These are phyloP conservation scores for Schwanniomyces etchellsii DNA, from an alignment of 1,139 yeast species.

Conservation along the genomic window DNA sequence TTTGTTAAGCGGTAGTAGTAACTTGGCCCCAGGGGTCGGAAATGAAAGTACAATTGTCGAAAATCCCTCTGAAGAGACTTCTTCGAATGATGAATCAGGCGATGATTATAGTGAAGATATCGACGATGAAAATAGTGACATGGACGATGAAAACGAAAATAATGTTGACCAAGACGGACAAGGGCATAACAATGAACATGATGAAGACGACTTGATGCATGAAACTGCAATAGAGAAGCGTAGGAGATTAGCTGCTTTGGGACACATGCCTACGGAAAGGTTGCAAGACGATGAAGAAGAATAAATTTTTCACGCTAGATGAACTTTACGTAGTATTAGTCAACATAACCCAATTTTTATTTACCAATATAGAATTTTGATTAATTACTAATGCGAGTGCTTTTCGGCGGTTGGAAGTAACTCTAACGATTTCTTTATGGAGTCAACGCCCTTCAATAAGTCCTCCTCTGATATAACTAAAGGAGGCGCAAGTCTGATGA, in stretches of 20 bases:
- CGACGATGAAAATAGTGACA: conserved; percentile 3
- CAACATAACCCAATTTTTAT: background rate
- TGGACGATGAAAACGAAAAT: conserved; percentile 7
- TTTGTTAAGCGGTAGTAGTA: too few relatives aligned
- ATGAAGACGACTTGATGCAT: conserved; percentile 20
- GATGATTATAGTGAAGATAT: conserved; percentile 1
- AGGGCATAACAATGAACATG: conserved; percentile 13
- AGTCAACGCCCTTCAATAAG: conserved; percentile 70
- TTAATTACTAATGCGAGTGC: conserved; percentile 27
- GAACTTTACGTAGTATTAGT: background rate
- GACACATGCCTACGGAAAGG: conserved; percentile 39
- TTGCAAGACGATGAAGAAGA: conserved; percentile 58
- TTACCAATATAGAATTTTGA: conserved; percentile 1
- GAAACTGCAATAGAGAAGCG: conserved; percentile 71
- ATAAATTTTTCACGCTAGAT: conserved; percentile 13
- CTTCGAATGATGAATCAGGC: background rate
- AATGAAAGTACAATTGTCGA: conserved; percentile 1
- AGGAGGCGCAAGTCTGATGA: conserved; percentile 95
- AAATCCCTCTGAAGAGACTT: background rate
- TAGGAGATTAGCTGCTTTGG: conserved; percentile 80
- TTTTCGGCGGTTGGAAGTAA: conserved; percentile 53
- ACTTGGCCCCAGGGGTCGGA: background rate
- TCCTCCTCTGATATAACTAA: conserved; percentile 87
- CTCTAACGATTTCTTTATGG: conserved; percentile 58
- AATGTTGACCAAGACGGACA: too few relatives aligned